These are phyloP conservation scores for Beta lomatogona DNA, from an alignment of 179 eudicot species.

Conservation along the genomic window DNA sequence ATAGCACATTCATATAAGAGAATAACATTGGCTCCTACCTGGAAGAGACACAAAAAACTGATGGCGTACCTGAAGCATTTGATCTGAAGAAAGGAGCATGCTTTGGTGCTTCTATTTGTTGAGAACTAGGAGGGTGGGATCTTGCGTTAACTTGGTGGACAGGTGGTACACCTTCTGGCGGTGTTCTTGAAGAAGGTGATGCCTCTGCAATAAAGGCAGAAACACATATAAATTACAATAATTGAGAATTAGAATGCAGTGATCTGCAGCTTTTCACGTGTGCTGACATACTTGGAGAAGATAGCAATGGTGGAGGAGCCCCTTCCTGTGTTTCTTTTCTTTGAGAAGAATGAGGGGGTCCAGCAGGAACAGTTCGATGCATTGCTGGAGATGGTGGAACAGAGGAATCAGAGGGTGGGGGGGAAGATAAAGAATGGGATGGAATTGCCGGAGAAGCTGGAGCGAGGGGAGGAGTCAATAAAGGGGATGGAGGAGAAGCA, in stretches of 20 bases:
- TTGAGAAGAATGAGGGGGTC: conserved; percentile 38
- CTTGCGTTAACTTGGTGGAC: conserved; percentile 20
- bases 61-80: conserved; percentile 32
- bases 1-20: neutral
- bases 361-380: conserved; percentile 20
- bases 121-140: conserved; percentile 29
- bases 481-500: conserved; percentile 17
- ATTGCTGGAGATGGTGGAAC: conserved; percentile 30
- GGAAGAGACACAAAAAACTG: conserved; percentile 9
- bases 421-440: conserved; percentile 30
- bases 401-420: conserved; percentile 30
- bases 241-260: conserved; percentile 5
- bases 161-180: conserved; percentile 33
- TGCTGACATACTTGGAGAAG: conserved; percentile 41
- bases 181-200: conserved; percentile 25
- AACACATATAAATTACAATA: neutral
- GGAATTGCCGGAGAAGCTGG: conserved; percentile 25
- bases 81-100: conserved; percentile 23
- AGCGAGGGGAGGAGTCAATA: neutral
- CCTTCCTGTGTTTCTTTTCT: conserved; percentile 22
- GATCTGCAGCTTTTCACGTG: neutral
- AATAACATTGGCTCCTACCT: neutral
- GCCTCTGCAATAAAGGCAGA: conserved; percentile 17
- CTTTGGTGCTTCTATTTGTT: conserved; percentile 37
- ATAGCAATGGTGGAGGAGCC: conserved; percentile 30